Evolutionary conservation across 2,329 filamentous ascomycete genomes (phyloP).

Genomic region (Aureobasidium sp.): DNA sequence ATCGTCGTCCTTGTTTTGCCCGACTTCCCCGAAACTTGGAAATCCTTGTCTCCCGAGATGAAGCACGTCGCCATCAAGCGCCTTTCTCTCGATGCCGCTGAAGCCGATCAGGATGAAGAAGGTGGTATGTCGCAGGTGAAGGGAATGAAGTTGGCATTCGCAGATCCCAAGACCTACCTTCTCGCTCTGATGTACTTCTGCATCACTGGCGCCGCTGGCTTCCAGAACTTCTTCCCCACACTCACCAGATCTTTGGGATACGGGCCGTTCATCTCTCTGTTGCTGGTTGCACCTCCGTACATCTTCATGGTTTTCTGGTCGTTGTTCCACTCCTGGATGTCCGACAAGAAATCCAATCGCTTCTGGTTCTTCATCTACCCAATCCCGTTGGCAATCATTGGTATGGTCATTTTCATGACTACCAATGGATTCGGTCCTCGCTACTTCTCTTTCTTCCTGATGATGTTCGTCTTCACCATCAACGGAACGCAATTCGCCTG

Average conservation of each 20-base stretch:
- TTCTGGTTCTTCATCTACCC: slow-evolving; percentile 63
- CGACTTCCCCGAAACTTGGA: slow-evolving; percentile 51
- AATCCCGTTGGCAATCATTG: slow-evolving; percentile 55
- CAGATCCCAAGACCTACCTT: slow-evolving; percentile 56
- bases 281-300: slow-evolving; percentile 61
- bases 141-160: slow-evolving; percentile 58
- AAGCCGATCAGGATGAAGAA: slow-evolving; percentile 54
- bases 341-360: slow-evolving; percentile 50
- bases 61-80: slow-evolving; percentile 52
- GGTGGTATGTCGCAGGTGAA: slow-evolving; percentile 54
- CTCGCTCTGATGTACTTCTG: slow-evolving; percentile 55
- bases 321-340: slow-evolving; percentile 48
- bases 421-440: slow-evolving; percentile 56
- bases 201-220: slow-evolving; percentile 55
- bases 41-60: slow-evolving; percentile 45
- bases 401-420: slow-evolving; percentile 62
- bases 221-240: slow-evolving; percentile 65
- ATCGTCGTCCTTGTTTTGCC: slow-evolving; percentile 32
- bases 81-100: slow-evolving; percentile 56
- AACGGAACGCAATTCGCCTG: slow-evolving; percentile 73
- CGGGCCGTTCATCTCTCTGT: slow-evolving; percentile 50
- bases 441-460: slow-evolving; percentile 63
- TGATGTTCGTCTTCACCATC: slow-evolving; percentile 62
- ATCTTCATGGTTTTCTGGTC: slow-evolving; percentile 59
- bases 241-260: slow-evolving; percentile 53